phyloP scores from a whole-genome alignment of 345 rosid species.

The Psidium guajava region DNA sequence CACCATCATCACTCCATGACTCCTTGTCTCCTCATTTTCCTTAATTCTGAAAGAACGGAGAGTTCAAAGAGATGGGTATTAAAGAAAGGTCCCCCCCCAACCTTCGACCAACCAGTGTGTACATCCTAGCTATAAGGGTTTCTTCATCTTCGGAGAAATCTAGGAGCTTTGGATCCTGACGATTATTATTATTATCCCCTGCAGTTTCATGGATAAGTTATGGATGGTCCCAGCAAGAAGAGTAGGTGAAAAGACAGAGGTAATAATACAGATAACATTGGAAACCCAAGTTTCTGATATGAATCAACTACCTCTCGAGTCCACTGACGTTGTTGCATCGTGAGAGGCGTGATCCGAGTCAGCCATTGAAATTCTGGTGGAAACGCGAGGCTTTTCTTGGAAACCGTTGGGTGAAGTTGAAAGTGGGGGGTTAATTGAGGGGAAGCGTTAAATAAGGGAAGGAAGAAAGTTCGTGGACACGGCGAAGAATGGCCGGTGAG shows the following conservation, averaged over 20 bases:
- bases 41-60: neutral
- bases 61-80: neutral
- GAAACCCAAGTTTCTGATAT: neutral
- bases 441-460: neutral
- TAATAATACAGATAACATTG: neutral
- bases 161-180: slow-evolving; percentile 20
- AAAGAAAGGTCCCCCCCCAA: neutral
- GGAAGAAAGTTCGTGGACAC: neutral
- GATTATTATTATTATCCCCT: slow-evolving; percentile 18
- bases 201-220: neutral
- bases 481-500: neutral
- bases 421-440: neutral
- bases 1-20: neutral
- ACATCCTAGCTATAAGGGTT: slow-evolving; percentile 38
- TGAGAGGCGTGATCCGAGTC: slow-evolving; percentile 26
- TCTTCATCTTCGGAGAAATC: slow-evolving; percentile 46
- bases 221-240: neutral
- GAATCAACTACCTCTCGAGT: neutral
- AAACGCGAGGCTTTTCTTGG: neutral
- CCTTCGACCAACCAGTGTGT: slow-evolving; percentile 46
- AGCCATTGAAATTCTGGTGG: slow-evolving; percentile 19
- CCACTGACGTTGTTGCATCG: neutral
- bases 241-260: neutral
- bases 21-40: neutral
- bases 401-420: neutral